Evolutionary conservation across 2,329 filamentous ascomycete genomes (phyloP).

Genomic region (Fusarium sp.): DNA sequence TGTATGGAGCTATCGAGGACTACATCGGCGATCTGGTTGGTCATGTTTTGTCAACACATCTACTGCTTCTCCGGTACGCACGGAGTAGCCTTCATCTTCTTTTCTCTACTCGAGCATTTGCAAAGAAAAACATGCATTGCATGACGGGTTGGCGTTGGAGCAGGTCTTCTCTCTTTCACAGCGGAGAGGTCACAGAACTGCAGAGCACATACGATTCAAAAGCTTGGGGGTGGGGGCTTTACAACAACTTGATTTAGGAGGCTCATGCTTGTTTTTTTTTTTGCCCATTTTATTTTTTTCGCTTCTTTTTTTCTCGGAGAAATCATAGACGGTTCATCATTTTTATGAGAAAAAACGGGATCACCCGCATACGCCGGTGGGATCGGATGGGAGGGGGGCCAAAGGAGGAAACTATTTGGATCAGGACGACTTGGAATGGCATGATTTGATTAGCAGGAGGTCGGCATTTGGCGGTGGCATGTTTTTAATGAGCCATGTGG

Average conservation of each 20-base stretch:
- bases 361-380: background rate
- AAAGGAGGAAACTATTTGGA: background rate
- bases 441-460: slow-evolving; percentile 1
- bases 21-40: slow-evolving; percentile 17
- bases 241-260: background rate
- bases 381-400: background rate
- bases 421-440: slow-evolving; percentile 16
- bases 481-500: slow-evolving; percentile 21
- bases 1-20: slow-evolving; percentile 16
- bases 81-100: slow-evolving; percentile 10
- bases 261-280: slow-evolving; percentile 8
- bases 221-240: background rate
- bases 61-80: slow-evolving; percentile 4
- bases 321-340: slow-evolving; percentile 35
- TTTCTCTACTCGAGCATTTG: slow-evolving; percentile 18
- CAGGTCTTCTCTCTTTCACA: slow-evolving; percentile 7
- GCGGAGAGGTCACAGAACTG: slow-evolving; percentile 9
- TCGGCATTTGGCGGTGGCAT: background rate
- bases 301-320: background rate
- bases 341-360: slow-evolving; percentile 14
- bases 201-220: background rate
- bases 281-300: background rate
- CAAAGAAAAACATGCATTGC: slow-evolving; percentile 36
- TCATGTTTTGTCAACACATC: background rate
- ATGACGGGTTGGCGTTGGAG: slow-evolving; percentile 35